A percentile compares a stretch with the other conserved stretches of the same genome.
phyloP scores from a whole-genome alignment of 2,329 filamentous ascomycete species.

The Hypoxylon rubiginosum region DNA sequence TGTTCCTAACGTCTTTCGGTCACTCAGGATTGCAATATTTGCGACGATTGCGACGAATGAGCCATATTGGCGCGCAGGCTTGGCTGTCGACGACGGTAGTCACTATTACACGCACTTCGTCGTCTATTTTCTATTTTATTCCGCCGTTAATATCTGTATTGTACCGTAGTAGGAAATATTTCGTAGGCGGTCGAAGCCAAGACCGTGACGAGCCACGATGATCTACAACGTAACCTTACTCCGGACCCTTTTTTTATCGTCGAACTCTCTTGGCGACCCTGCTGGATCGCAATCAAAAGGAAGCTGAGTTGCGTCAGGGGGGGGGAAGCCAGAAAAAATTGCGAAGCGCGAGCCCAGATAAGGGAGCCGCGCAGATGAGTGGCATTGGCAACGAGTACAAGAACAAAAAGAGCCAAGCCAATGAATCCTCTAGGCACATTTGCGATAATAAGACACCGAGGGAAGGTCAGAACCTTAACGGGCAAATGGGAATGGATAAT shows the following conservation, averaged over 20 bases:
- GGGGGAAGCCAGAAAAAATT: neutral
- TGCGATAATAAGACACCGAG: constrained; percentile 33
- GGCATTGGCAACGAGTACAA: no score
- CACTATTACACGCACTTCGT: constrained; percentile 8
- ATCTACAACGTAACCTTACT: constrained; percentile 18
- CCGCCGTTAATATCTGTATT: neutral
- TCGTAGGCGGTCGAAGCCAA: constrained; percentile 20
- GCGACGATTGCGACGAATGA: constrained; percentile 36
- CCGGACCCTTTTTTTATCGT: constrained; percentile 26
- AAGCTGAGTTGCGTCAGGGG: constrained; percentile 8
- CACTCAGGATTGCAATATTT: constrained; percentile 32
- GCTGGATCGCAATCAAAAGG: constrained; percentile 28
- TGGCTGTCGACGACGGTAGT: constrained; percentile 15
- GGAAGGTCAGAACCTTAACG: constrained; percentile 33
- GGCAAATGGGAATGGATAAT: neutral
- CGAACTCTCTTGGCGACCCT: constrained; percentile 28
- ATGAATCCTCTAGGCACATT: constrained; percentile 8
- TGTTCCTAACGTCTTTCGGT: constrained; percentile 21
- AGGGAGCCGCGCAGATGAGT: constrained; percentile 7
- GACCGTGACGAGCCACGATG: constrained; percentile 27
- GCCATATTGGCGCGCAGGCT: constrained; percentile 24
- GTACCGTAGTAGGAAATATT: neutral
- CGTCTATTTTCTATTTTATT: constrained; percentile 12
- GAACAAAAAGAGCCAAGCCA: constrained; percentile 28
- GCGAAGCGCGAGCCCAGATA: constrained; percentile 9